Evolutionary conservation across 805 yeast genomes (phyloP).

Genomic region (Kuraishia ogatae): DNA sequence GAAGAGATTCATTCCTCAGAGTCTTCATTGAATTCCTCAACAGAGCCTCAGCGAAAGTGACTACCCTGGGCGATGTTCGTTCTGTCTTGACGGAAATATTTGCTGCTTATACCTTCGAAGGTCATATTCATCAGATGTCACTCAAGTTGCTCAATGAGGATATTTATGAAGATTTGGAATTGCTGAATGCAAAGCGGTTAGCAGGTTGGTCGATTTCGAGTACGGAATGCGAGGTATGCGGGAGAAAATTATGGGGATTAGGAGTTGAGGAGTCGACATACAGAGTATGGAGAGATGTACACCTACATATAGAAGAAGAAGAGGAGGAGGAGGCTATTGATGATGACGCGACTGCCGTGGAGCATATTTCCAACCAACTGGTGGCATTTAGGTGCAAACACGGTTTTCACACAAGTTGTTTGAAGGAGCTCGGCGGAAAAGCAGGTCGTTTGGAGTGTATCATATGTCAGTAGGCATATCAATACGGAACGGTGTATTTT

Average conservation of each 20-base stretch:
- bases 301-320: conserved; percentile 1
- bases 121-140: conserved; percentile 40
- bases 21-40: conserved; percentile 49
- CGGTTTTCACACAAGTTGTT: conserved; percentile 53
- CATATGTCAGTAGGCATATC: not conserved
- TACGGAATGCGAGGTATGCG: conserved; percentile 69
- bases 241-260: conserved; percentile 63
- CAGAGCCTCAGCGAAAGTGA: conserved; percentile 34
- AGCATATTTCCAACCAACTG: conserved; percentile 20
- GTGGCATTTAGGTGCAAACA: conserved; percentile 59
- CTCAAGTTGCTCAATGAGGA: conserved; percentile 48
- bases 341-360: conserved; percentile 4
- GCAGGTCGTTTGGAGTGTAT: not conserved
- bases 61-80: conserved; percentile 52
- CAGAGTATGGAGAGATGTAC: conserved; percentile 2
- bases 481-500: not conserved
- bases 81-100: conserved; percentile 55
- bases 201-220: conserved; percentile 57
- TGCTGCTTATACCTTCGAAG: conserved; percentile 57
- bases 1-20: conserved; percentile 33
- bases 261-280: conserved; percentile 41
- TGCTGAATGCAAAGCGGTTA: conserved; percentile 30
- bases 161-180: conserved; percentile 36
- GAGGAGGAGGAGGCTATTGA: conserved; percentile 5
- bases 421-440: conserved; percentile 36